Evolutionary conservation across 106 monocot genomes (phyloP).

Genomic region (Vanilla planifolia): DNA sequence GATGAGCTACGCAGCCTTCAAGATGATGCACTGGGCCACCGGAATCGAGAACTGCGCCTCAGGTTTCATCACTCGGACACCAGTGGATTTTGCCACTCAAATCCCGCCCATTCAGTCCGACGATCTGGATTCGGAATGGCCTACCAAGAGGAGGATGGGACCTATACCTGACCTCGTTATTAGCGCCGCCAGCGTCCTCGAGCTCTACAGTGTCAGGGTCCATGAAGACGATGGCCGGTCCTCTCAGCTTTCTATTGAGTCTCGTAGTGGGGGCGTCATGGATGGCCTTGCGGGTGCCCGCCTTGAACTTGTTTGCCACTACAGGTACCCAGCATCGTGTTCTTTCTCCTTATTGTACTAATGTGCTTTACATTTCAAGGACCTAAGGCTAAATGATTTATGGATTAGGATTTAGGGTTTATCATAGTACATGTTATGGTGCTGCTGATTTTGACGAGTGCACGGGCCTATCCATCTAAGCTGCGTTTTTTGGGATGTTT

Average conservation of each 20-base stretch:
- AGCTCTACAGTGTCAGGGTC: constrained; percentile 72
- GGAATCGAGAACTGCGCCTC: constrained; percentile 93
- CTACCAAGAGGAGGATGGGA: constrained; percentile 24
- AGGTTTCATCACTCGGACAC: constrained; percentile 69
- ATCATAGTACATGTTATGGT: neutral
- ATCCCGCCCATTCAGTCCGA: constrained; percentile 28
- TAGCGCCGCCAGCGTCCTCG: constrained; percentile 69
- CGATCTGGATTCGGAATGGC: constrained; percentile 48
- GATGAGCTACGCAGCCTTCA: constrained; percentile 98
- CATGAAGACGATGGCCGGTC: constrained; percentile 45
- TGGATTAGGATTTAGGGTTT: neutral
- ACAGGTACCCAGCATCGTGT: constrained; percentile 31
- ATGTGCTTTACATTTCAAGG: neutral
- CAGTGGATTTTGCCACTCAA: constrained; percentile 29
- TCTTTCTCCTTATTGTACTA: neutral
- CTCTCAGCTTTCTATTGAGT: constrained; percentile 5
- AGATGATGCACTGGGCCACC: constrained; percentile 90
- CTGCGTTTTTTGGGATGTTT: neutral
- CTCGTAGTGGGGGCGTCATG: constrained; percentile 41
- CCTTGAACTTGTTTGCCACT: constrained; percentile 81
- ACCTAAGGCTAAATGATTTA: neutral
- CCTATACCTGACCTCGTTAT: constrained; percentile 70
- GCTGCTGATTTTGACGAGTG: too few relatives aligned
- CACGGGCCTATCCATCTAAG: neutral
- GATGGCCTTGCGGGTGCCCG: constrained; percentile 62